Evolutionary conservation across 1,284 basidiomycete species (phyloP).

Genomic region (Cronartium quercuum): DNA sequence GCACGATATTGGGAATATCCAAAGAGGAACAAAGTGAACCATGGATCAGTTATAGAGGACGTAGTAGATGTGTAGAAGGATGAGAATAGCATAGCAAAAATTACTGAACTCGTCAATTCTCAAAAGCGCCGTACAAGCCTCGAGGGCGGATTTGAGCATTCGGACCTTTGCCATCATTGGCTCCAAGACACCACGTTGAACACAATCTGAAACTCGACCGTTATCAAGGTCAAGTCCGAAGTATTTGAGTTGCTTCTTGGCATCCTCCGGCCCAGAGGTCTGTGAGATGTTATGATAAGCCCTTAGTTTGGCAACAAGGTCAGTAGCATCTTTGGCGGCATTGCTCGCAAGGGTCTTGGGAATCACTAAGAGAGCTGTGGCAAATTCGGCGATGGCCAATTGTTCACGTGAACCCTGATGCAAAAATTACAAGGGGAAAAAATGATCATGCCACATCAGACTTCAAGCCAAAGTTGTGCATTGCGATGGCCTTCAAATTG

Average conservation of each 20-base stretch:
- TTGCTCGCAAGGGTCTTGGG: constrained; percentile 97
- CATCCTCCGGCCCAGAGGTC: constrained; percentile 73
- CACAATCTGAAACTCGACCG: constrained; percentile 91
- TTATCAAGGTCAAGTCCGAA: constrained; percentile 93
- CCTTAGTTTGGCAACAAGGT: constrained; percentile 91
- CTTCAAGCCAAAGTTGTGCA: neutral
- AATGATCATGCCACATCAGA: neutral
- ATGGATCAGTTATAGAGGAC: neutral
- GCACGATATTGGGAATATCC: neutral
- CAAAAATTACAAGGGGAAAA: constrained; percentile 39
- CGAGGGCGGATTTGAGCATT: constrained; percentile 91
- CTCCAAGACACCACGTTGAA: constrained; percentile 86
- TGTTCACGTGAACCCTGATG: constrained; percentile 89
- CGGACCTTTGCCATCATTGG: constrained; percentile 96
- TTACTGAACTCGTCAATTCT: constrained; percentile 75
- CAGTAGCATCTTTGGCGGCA: constrained; percentile 96
- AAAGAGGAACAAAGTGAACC: neutral
- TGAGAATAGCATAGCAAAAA: constrained; percentile 21
- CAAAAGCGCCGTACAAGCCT: constrained; percentile 89
- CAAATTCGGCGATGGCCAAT: constrained; percentile 97
- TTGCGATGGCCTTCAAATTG: neutral
- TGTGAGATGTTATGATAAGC: constrained; percentile 97
- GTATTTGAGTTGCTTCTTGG: constrained; percentile 87
- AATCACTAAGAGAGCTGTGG: constrained; percentile 83
- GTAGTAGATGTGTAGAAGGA: neutral